Evolutionary conservation across 257 asterid genomes (phyloP), one percentile per base, ranked within the genome.

Genomic region (Solanum rostratum): DNA sequence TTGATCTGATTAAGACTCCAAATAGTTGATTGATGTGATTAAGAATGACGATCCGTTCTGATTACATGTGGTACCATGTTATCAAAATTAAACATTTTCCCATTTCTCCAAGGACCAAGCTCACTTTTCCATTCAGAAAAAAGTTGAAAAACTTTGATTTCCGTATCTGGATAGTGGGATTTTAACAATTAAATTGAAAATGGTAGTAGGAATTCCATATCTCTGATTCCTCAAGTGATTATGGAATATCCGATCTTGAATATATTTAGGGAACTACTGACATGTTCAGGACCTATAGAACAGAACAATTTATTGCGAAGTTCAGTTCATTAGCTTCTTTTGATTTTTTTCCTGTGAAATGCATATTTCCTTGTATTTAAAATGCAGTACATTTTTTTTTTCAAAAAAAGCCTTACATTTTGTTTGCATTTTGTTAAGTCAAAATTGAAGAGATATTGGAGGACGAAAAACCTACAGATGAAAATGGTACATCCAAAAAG

Each of bases 401-500:
- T 33, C 39, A 33, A 33, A 33, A 33, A 33, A 33, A 33, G 39
- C 45, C 82, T 50, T 50, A 5, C 43, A 7, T 82, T 82, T 53
- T 74, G 63, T 65, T 82, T 78, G 76, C 83, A 49, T 53, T 85
- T 69, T 20, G 87, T 45, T 52, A 84, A 94, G 98, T 95, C 88
- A 96, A 41, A 94, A 95, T 94, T 87, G 96, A 94, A 89, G 99
- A 97, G 90, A 97, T 94, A 70, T 90, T 92, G 79, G 98, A 95
- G 83, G 97, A 91, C 1, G 96, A 89, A 84, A 92, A 91, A 78
- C 91, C 93, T 66, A 41, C 74, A 37, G 84, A 86, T 66, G 94
- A 88, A 82, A 86, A 85, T 85, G 90, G 85, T 52, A 24, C 30
- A 65, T 79, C 94, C 78, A 91, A 90, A 83, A 89, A 74, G 57